Evolutionary conservation across 164 flowering plant genomes (phyloP), one percentile per base, ranked within the genome.

Genomic region (Magnolia sinica): DNA sequence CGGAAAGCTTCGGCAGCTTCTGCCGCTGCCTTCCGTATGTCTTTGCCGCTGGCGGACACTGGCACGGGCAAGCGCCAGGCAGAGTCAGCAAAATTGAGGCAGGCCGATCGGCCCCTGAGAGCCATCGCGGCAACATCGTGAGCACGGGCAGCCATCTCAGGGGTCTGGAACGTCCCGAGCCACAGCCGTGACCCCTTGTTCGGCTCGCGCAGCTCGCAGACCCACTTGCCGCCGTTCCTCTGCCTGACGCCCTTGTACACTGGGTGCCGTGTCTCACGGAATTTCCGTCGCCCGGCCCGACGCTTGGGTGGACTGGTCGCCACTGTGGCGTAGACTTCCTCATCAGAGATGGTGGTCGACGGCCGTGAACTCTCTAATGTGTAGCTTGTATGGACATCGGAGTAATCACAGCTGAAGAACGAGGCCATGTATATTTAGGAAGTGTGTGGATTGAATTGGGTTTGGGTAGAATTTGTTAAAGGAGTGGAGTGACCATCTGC

Each of bases 241-340:
- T 81, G 74, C 31, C 96, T 55, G 1, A 91, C 92, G 0, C 96
- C 93, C 5, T 92, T 76, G 81, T 84, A 91, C 5, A 91, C 87
- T 7, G 96, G 91, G 84, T 91, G 96, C 20, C 96, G 73, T 0
- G 96, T 91, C 85, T 88, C 93, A 66, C 78, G 82, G 71, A 91
- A 92, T 84, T 92, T 92, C 87, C 87, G 89, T 70, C 96, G 50
- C 0, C 96, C 96, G 0, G 92, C 91, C 1, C 84, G 77, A 76
- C 86, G 85, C 83, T 92, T 92, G 2, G 79, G 79, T 6, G 29
- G n/a, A 24, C 49, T 52, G 37, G 74, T 24, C 14, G 70, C 29
- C 22, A 75, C 24, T 2, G 66, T 75, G 20, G 71, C 68, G 1
- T 11, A 14, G 9, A 59, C 31, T 2, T 67, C 73, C 29, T 68